Base-by-base conservation (phyloP, 169 alveolate genomes). In the Plasmodium falciparum region DNA sequence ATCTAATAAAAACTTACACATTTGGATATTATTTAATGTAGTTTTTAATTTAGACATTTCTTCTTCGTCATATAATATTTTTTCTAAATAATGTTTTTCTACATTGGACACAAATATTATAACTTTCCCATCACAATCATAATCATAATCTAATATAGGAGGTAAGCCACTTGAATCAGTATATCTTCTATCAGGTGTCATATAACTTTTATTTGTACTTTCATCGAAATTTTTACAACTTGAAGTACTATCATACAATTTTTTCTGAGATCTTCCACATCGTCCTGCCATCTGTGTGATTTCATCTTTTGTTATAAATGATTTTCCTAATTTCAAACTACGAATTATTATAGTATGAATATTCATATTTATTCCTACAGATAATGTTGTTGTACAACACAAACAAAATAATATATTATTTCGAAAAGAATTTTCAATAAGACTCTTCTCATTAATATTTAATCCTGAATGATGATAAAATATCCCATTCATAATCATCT, bases 311-410 rank as follows among this genome's bases (percentile, higher is more conserved):
- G 91, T 80, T 52, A 80, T 24, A 50, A 54, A 69, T 4, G 59
- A 6, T 3, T 11, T 80, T 29, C 91, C 91, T 9, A 80, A 1
- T 61, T 24, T 59, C 67, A 80, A 17, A 62, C 72, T 69, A 22
- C 91, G 39, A 20, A 80, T 80, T 17, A 80, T 26, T 13, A 80
- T 20, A 26, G 91, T 80, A 52, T 80, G 91, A 17, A 80, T 83
- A 61, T 66, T 69, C 8, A 80, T 54, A 43, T 69, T 80, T n/a
- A 80, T 73, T 47, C 91, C 91, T 15, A 80, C 91, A 22, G 85
- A 80, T 61, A 80, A 61, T 12, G 91, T 80, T 8, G 91, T 80
- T 61, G 91, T 80, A 39, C 91, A 80, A 47, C 91, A 80, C 15
- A 80, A 67, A 26, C 91, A 80, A 73, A 80, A 80, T 7, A 80